Evolutionary conservation across 1,284 basidiomycete species (phyloP), one percentile per base, ranked within the genome.

Genomic region (Trichosporon coremiiforme): DNA sequence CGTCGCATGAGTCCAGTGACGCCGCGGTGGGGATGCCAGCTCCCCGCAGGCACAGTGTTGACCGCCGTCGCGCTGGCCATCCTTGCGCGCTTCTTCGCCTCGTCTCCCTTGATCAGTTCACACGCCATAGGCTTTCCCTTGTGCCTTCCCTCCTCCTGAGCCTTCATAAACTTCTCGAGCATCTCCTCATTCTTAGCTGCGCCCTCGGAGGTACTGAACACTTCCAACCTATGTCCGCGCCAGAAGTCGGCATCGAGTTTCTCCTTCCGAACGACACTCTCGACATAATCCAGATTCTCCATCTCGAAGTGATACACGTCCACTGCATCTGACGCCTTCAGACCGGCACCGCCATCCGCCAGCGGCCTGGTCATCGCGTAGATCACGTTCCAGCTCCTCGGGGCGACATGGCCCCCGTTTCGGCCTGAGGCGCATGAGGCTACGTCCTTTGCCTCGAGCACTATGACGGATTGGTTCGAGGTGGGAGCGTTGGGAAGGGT

Each of bases 221-320:
- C 78, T 64, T 79, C 77, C 7, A 75, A 74, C 9, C 75, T 62
- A 8, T 75, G 73, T 38, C 72, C 73, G 22, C 65, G 57, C 77
- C 77, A 78, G 74, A 75, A 70, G 75, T 78, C 35, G 9, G 77
- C 75, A 6, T 76, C 76, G 65, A 76, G 74, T 4, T 66, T 67
- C 57, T 79, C 75, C 33, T 69, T 67, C 53, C 73, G 38, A 1
- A 79, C 82, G 88, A 93, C 90, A 57, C 90, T 87, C 15, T 86
- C 86, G 1, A 78, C 78, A 2, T 87, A 87, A 77, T 93, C 90
- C 87, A 93, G 89, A 22, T 87, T 89, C 74, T 88, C 88, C 53
- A 90, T 90, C 5, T 84, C 81, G 12, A 73, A 68, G 66, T 92
- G 89, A 70, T 93, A 85, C 2, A 87, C 80, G n/a, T 76, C 75